A percentile compares a stretch with the other conserved stretches of the same genome.
Conservation (phyloP, 306 rosid species). For the Glycine latifolia region DNA sequence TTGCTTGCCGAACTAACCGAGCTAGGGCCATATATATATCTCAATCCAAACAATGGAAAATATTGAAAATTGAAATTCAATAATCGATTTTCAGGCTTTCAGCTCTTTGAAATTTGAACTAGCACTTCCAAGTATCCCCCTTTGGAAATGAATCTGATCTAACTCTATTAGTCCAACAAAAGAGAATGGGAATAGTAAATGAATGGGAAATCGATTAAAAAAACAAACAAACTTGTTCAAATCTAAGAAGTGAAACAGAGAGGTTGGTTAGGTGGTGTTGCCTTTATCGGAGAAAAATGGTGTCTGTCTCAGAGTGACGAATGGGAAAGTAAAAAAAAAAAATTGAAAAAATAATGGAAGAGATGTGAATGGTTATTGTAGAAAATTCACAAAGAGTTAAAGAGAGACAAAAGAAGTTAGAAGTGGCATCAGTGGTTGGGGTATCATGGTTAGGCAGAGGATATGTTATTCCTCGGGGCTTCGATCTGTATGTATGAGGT, state of each 20-base stretch:
- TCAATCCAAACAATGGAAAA: conserved; percentile 10
- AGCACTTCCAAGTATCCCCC: too few species aligned
- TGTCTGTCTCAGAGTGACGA: conserved; percentile 21
- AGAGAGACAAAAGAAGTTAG: not conserved
- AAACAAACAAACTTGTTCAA: not conserved
- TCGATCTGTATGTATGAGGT: conserved; percentile 14
- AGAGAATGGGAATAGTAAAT: not conserved
- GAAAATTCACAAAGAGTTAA: not conserved
- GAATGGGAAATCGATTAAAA: not conserved
- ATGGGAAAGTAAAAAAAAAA: not conserved
- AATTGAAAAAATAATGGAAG: not conserved
- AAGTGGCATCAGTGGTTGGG: not conserved
- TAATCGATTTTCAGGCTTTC: not conserved
- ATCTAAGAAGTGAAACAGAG: conserved; percentile 16
- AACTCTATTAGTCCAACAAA: not conserved
- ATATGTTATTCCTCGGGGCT: conserved; percentile 21
- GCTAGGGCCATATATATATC: conserved; percentile 73
- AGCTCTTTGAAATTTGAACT: not conserved
- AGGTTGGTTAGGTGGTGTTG: not conserved
- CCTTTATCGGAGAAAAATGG: conserved; percentile 16
- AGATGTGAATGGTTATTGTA: not conserved
- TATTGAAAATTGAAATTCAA: not conserved
- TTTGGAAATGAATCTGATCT: conserved; percentile 10
- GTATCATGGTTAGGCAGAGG: not conserved
- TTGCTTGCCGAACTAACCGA: conserved; percentile 74